Evolutionary conservation across 768 basidiomycete genomes (phyloP).

Genomic region (Suillus subaureus): DNA sequence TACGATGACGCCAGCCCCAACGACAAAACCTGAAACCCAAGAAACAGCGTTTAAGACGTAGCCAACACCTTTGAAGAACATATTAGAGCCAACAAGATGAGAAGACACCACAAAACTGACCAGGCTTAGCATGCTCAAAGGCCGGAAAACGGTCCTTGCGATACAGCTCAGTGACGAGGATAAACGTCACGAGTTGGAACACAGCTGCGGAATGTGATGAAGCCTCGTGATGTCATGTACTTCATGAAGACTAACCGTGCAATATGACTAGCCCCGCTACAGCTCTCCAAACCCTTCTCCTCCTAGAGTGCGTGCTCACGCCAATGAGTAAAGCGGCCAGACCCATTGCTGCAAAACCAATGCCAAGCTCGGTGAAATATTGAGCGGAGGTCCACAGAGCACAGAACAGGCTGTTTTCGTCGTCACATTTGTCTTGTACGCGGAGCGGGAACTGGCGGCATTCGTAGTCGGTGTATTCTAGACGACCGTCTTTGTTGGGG

Average conservation of each 20-base stretch:
- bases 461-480: conserved; percentile 56
- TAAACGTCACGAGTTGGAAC: conserved; percentile 63
- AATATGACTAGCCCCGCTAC: conserved; percentile 65
- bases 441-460: conserved; percentile 69
- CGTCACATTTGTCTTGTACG: conserved; percentile 46
- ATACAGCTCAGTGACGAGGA: conserved; percentile 64
- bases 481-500: conserved; percentile 41
- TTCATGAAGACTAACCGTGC: conserved; percentile 46
- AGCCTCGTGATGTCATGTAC: background rate
- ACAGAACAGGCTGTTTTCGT: conserved; percentile 62
- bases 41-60: conserved; percentile 61
- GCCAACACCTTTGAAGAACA: conserved; percentile 49
- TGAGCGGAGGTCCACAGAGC: conserved; percentile 71
- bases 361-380: conserved; percentile 63
- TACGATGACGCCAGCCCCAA: conserved; percentile 53
- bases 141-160: conserved; percentile 44
- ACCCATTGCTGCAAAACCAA: conserved; percentile 64
- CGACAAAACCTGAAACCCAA: conserved; percentile 60
- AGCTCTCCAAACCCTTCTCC: conserved; percentile 76
- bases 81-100: conserved; percentile 3
- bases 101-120: conserved; percentile 37
- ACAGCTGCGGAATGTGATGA: conserved; percentile 39
- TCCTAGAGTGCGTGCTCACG: conserved; percentile 69
- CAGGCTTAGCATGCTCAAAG: conserved; percentile 61
- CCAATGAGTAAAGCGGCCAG: conserved; percentile 64